Base-by-base conservation (phyloP, 257 asterid species). In the Gentiana dahurica region DNA sequence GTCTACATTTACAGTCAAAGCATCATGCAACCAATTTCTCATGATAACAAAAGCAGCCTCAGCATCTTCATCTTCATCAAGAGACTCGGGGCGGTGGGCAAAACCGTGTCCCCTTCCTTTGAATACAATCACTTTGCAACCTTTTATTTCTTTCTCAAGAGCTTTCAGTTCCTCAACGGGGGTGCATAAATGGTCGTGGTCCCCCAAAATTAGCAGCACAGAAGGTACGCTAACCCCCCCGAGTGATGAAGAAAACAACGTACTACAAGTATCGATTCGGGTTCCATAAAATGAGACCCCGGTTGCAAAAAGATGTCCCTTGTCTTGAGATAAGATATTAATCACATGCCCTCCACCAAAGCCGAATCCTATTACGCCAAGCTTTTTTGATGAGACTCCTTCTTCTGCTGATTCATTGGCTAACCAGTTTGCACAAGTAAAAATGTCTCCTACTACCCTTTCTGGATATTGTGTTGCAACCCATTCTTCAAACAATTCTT, bases 41-140 rank as follows among this genome's bases (percentile, higher is more conserved):
- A 82, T 77, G 39, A 75, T 58, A 58, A 62, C 49, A 66, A 87
- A 84, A 51, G 88, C 90, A 55, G 77, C 79, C 75, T 88, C 95
- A 57, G 95, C 95, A 77, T 79, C 91, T 61, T 59, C 82, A 76
- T 85, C 95, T 58, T 88, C 95, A 63, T 82, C 95, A 10, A 81
- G 73, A 37, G 81, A 75, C 67, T 74, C 74, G 9, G 97, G 95
- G 63, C 88, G 66, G 60, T 88, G 97, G 32, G 67, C 89, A 68
- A 85, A 88, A 50, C 77, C 83, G 71, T 88, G 91, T 0, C 82
- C 87, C 60, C 88, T 72, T 36, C 79, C 95, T 44, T 49, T 47
- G 36, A 77, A 82, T 51, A 77, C 68, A 0, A 67, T 68, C 64
- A 73, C 65, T 69, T 73, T 81, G 4, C 75, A 55, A 13, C 71